A percentile compares a stretch with the other conserved stretches of the same genome.
Conservation (phyloP, 768 basidiomycete species). For the Tylopilus rubrobrunneus region DNA sequence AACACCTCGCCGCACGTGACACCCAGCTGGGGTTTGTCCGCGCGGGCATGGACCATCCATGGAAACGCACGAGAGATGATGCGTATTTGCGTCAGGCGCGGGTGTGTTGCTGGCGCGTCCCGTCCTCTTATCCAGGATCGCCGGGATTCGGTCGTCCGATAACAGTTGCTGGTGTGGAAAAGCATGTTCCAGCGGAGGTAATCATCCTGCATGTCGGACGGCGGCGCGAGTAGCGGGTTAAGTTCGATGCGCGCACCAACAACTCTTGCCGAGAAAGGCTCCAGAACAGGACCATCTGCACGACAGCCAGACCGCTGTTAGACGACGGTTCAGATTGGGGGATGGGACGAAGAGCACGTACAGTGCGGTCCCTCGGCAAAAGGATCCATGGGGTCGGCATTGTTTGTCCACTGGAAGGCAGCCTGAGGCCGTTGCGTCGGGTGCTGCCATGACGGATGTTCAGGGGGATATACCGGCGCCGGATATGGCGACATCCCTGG, state of each 20-base stretch:
- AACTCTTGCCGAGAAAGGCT: conserved; percentile 51
- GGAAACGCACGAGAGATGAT: conserved; percentile 54
- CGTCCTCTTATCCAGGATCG: conserved; percentile 69
- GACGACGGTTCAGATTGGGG: background rate
- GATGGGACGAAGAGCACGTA: conserved; percentile 23
- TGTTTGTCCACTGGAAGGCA: conserved; percentile 28
- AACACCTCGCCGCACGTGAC: conserved; percentile 68
- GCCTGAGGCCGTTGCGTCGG: conserved; percentile 28
- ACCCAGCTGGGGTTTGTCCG: conserved; percentile 43
- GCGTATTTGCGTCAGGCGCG: conserved; percentile 49
- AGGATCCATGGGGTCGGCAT: conserved; percentile 30
- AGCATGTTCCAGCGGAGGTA: conserved; percentile 76
- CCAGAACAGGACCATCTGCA: conserved; percentile 68
- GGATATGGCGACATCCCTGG: conserved; percentile 24
- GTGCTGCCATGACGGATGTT: conserved; percentile 27
- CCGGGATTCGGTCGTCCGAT: conserved; percentile 56
- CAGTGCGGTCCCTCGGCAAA: conserved; percentile 43
- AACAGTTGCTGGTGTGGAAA: conserved; percentile 55
- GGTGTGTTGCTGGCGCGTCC: conserved; percentile 60
- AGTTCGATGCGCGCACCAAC: conserved; percentile 46
- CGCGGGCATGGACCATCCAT: conserved; percentile 50
- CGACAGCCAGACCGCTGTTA: conserved; percentile 14
- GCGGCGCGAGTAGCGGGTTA: conserved; percentile 60
- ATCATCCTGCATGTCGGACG: conserved; percentile 38
- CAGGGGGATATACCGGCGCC: conserved; percentile 5